Evolutionary conservation across 805 yeast species (phyloP), one percentile per base, ranked within the genome.

Genomic region (Maudiozyma turicensis): DNA sequence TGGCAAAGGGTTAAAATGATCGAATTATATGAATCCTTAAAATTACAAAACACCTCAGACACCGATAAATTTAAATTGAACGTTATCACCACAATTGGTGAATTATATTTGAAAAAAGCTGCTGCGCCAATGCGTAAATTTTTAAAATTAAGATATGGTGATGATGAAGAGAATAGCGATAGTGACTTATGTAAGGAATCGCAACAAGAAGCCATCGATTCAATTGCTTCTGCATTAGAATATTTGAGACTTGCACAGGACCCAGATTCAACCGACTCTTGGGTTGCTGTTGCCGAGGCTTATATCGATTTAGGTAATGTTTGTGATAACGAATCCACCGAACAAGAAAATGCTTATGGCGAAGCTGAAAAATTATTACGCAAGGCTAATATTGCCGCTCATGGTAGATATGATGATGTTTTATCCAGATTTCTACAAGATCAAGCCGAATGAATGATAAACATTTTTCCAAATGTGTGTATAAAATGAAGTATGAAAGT

Each of bases 281-380:
- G 91, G 86, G 95, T 82, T 10, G 77, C 80, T 59, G 74, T 85
- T 43, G 96, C 96, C 0, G 98, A 91, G 65, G 90, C 95, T 1
- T 72, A 79, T 58, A 86, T 91, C 35, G 78, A 84, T 13, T 68
- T 86, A 55, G 96, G 90, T 13, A 90, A 89, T 57, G 63, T 89
- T 46, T 72, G 75, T 52, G 86, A 82, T 8, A 68, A 77, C 29
- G 88, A 83, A 30, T 73, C 83, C 46, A 68, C 70, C 34, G 84
- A 82, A 41, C 95, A 88, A 67, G 86, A 83, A 51, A 58, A 71
- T 5, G 69, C 76, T 46, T 90, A 90, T 63, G 64, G 66, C 14
- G 72, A 75, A 49, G 98, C 97, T 0, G 90, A 87, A 58, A 68
- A 70, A 51, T 72, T 79, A 31, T 69, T 90, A 56, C 74, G 69